These are phyloP conservation scores for Poterioochromonas sp. DNA, from an alignment of 352 stramenopile species.

Conservation along the genomic window DNA sequence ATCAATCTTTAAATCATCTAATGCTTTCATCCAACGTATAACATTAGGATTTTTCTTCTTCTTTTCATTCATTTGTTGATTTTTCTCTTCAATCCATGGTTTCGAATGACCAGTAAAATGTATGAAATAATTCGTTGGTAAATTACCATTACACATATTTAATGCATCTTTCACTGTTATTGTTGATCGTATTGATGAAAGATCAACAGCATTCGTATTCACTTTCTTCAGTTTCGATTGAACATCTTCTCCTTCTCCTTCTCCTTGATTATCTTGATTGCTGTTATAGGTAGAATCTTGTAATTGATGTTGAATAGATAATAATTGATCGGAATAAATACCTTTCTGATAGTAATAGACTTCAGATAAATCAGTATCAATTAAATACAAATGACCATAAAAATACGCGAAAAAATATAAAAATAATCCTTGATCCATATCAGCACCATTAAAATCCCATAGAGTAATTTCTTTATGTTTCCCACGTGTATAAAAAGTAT, in stretches of 20 bases:
- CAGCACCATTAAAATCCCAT: conserved; percentile 35
- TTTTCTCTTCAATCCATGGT: conserved; percentile 17
- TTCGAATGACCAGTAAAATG: conserved; percentile 34
- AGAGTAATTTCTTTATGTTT: neutral
- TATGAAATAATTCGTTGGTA: neutral
- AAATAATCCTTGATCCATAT: conserved; percentile 34
- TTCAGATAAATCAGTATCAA: conserved; percentile 17
- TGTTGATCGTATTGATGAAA: neutral
- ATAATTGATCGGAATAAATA: neutral
- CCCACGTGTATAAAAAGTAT: neutral
- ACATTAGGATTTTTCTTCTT: neutral
- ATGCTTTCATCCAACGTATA: neutral
- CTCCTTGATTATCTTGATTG: neutral
- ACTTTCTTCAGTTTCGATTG: neutral
- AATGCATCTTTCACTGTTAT: neutral
- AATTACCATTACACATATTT: neutral
- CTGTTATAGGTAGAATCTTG: neutral
- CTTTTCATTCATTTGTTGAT: neutral
- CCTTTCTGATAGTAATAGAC: neutral
- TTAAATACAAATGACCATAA: neutral
- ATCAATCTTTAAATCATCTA: conserved; percentile 3
- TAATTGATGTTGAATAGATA: neutral
- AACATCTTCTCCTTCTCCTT: neutral
- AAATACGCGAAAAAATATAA: conserved; percentile 28
- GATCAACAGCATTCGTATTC: neutral